phyloP scores from a whole-genome alignment of 345 rosid species.

The Sisymbrium irio region DNA sequence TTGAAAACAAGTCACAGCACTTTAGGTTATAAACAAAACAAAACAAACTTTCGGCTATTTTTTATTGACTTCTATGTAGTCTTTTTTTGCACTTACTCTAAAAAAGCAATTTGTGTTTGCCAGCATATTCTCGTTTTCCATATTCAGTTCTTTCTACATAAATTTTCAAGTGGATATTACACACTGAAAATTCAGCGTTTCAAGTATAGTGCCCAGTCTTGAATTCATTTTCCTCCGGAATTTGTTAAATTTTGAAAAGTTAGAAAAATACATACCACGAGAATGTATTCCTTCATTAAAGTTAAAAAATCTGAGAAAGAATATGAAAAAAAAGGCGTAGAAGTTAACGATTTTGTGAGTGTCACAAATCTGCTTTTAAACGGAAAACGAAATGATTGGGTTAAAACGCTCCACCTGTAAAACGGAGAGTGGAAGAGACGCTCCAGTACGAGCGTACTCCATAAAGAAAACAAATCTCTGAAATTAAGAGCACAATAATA shows the following conservation, averaged over 20 bases:
- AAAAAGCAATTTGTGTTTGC: neutral
- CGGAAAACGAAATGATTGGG: conserved; percentile 37
- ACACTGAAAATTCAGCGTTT: neutral
- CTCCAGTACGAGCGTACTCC: conserved; percentile 35
- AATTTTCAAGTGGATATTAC: neutral
- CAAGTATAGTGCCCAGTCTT: neutral
- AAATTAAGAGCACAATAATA: neutral
- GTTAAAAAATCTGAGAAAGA: neutral
- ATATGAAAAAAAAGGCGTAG: conserved; percentile 8
- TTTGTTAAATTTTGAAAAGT: neutral
- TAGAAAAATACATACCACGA: neutral
- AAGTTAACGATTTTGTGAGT: conserved; percentile 15
- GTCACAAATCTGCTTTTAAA: conserved; percentile 5
- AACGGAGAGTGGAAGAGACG: conserved; percentile 46
- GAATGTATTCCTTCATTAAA: neutral
- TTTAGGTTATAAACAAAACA: conserved; percentile 9
- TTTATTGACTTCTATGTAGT: conserved; percentile 27
- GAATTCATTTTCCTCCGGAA: neutral
- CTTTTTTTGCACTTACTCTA: conserved; percentile 7
- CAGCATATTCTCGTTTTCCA: neutral
- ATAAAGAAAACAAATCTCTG: conserved; percentile 19
- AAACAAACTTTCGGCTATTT: conserved; percentile 36
- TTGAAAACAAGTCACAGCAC: conserved; percentile 16
- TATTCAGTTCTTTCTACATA: neutral
- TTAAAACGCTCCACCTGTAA: conserved; percentile 31